Conservation (phyloP, 257 asterid species). For the Echium plantagineum region DNA sequence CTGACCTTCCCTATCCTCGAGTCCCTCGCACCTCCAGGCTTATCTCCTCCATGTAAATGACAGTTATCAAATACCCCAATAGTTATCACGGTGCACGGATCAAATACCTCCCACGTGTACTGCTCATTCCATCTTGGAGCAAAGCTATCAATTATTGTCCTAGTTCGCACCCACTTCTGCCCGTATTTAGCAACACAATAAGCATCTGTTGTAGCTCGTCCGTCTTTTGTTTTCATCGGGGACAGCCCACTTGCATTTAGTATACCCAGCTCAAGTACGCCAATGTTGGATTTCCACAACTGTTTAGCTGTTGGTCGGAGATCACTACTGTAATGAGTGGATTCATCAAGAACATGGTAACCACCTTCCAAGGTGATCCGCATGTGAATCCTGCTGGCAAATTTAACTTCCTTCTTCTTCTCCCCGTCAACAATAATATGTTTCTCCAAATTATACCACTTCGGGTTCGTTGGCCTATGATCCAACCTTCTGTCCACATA, state of each 20-base stretch:
- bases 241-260: conserved; percentile 44
- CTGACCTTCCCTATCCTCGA: conserved; percentile 65
- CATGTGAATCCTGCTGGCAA: conserved; percentile 57
- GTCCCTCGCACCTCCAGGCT: conserved; percentile 35
- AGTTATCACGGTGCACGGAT: conserved; percentile 60
- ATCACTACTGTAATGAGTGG: conserved; percentile 66
- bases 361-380: conserved; percentile 67
- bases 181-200: conserved; percentile 72
- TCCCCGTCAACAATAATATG: conserved; percentile 41
- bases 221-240: conserved; percentile 55
- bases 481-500: conserved; percentile 48
- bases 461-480: conserved; percentile 35
- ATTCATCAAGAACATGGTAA: conserved; percentile 64
- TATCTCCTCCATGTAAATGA: conserved; percentile 49
- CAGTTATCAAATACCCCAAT: conserved; percentile 66
- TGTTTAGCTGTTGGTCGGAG: conserved; percentile 61
- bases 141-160: conserved; percentile 58
- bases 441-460: conserved; percentile 65
- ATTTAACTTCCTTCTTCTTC: conserved; percentile 48
- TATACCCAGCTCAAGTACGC: conserved; percentile 63
- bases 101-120: conserved; percentile 73
- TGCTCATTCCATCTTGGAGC: conserved; percentile 71
- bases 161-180: conserved; percentile 53
- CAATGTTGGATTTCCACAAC: conserved; percentile 60
- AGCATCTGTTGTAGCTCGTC: conserved; percentile 52